phyloP scores from a whole-genome alignment of 768 basidiomycete species.

The Xerocomus brunneocitrinus region DNA sequence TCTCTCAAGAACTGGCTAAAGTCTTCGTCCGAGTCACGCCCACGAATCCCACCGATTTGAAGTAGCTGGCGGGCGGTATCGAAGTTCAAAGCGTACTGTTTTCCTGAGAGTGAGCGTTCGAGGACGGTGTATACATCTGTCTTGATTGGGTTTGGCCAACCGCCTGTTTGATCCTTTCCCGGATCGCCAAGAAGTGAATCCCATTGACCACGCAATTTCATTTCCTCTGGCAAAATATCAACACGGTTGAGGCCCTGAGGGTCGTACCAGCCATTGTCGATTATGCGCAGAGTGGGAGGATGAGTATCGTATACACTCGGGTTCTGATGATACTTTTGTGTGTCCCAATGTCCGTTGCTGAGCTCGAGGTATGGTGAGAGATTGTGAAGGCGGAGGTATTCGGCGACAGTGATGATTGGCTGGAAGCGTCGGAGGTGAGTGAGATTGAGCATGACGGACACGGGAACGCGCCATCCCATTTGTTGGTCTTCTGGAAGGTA shows the following conservation, averaged over 20 bases:
- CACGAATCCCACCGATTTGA: conserved; percentile 8
- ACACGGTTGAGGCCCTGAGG: conserved; percentile 34
- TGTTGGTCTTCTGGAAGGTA: conserved; percentile 33
- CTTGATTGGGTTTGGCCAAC: conserved; percentile 22
- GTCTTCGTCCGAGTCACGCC: conserved; percentile 24
- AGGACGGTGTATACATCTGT: conserved; percentile 19
- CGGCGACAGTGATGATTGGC: conserved; percentile 39
- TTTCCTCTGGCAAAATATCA: conserved; percentile 31
- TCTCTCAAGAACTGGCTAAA: conserved; percentile 28
- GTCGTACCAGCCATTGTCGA: conserved; percentile 41
- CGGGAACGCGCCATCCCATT: conserved; percentile 35
- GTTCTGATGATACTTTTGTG: conserved; percentile 30
- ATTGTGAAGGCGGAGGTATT: conserved; percentile 40
- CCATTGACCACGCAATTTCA: conserved; percentile 33
- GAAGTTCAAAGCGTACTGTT: conserved; percentile 19
- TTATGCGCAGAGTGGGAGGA: conserved; percentile 28
- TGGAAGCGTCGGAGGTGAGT: conserved; percentile 36
- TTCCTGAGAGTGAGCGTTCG: conserved; percentile 15
- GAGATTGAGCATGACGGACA: conserved; percentile 40
- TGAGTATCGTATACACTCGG: conserved; percentile 25
- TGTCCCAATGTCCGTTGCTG: conserved; percentile 38
- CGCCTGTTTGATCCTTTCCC: conserved; percentile 13
- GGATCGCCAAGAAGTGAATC: conserved; percentile 12
- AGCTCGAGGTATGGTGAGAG: conserved; percentile 32
- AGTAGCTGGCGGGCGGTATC: conserved; percentile 22